A percentile compares a stretch with the other conserved stretches of the same genome.
phyloP scores from a whole-genome alignment of 345 rosid species.

The Pistacia atlantica region DNA sequence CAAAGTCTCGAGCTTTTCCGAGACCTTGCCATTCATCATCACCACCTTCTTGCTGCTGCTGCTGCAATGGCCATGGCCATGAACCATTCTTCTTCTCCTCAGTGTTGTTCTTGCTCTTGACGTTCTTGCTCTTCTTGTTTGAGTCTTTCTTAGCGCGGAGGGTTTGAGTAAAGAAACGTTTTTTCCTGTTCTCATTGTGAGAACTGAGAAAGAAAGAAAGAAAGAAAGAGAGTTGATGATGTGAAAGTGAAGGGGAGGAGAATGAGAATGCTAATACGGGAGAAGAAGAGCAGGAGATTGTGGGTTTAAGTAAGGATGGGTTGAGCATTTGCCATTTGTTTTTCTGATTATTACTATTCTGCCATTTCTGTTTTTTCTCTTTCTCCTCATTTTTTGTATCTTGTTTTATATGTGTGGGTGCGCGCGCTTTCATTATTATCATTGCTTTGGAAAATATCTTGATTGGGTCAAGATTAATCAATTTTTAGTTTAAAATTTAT shows the following conservation, averaged over 20 bases:
- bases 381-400: not conserved
- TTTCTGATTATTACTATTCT: slow-evolving; percentile 28
- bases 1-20: slow-evolving; percentile 72
- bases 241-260: slow-evolving; percentile 7
- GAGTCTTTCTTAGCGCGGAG: slow-evolving; percentile 21
- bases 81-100: slow-evolving; percentile 3
- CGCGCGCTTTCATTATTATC: not conserved
- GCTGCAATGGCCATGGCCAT: not conserved
- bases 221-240: not conserved
- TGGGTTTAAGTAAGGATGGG: slow-evolving; percentile 47
- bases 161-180: slow-evolving; percentile 21
- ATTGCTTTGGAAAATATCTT: not conserved
- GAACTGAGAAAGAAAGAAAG: slow-evolving; percentile 3
- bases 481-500: not conserved
- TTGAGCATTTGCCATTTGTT: slow-evolving; percentile 29
- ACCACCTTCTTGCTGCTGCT: not conserved
- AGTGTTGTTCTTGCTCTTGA: not conserved
- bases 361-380: slow-evolving; percentile 31
- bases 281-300: not conserved
- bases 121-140: slow-evolving; percentile 23
- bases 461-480: not conserved
- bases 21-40: slow-evolving; percentile 35
- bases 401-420: no score
- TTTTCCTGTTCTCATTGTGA: slow-evolving; percentile 40
- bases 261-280: not conserved